Percentiles rank a stretch among this genome's conserved stretches.
Evolutionary conservation across 352 stramenopile genomes (phyloP).

Genomic region (Globisporangium paroecandrum): DNA sequence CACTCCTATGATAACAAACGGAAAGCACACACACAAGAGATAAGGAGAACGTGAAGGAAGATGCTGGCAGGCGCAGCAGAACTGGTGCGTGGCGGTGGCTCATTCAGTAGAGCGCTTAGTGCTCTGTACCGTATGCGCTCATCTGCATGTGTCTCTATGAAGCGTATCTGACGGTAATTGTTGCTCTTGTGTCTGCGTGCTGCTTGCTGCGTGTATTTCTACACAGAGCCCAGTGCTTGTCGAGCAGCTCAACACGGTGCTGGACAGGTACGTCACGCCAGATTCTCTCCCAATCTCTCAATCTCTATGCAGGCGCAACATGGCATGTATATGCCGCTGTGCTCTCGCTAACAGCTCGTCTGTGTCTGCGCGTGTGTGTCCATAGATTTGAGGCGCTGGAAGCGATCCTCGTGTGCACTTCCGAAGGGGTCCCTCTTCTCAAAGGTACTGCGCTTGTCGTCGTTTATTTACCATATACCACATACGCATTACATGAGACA

Average conservation of each 20-base stretch:
- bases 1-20: conserved; percentile 3
- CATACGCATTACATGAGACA: neutral
- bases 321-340: no score
- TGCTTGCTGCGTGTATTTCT: neutral
- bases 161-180: neutral
- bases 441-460: conserved; percentile 35
- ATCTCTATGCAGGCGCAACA: neutral
- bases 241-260: conserved; percentile 58
- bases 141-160: neutral
- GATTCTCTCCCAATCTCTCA: neutral
- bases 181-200: neutral
- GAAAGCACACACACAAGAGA: neutral
- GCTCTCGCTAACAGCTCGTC: neutral
- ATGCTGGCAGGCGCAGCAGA: conserved; percentile 15
- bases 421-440: conserved; percentile 69
- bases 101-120: neutral
- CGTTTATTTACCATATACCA: neutral
- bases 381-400: conserved; percentile 70
- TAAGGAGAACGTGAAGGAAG: neutral
- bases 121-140: neutral
- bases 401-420: conserved; percentile 77
- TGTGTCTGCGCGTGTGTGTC: conserved; percentile 2
- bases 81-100: conserved; percentile 10
- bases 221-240: conserved; percentile 54
- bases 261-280: conserved; percentile 34